Evolutionary conservation across 2,329 filamentous ascomycete species (phyloP), one percentile per base, ranked within the genome.

Genomic region (Trichophyton benhamiae): DNA sequence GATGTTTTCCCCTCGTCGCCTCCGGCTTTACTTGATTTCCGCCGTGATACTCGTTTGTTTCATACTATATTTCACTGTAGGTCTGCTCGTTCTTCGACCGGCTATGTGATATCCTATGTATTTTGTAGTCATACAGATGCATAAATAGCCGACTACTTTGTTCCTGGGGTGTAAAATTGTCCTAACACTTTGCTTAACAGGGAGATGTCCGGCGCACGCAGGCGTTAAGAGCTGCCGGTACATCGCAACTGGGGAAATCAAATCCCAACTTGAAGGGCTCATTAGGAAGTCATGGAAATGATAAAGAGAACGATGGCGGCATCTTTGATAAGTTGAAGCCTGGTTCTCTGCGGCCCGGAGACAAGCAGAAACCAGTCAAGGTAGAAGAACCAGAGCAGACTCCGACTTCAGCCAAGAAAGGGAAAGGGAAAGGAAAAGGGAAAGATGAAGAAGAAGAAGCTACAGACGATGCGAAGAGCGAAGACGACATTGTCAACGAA

Each of bases 61-160:
- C 53, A 76, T 87, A 60, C 78, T 95, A 67, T 90, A 92, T 77
- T 86, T 89, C 71, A 87, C 86, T 62, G 83, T 87, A 71, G 78
- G 79, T 63, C 77, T 79, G 58, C 63, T 57, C 55, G 25, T 22
- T 46, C 42, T 42, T 46, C 13, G 2, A 3, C 30, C 2, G 13
- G 8, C 33, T 9, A 38, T 48, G 20, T 13, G 5, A 46, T 30
- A n/a, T 58, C 30, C 15, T 38, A 38, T 38, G 33, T 13, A 3
- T 11, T 9, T 4, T 38, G 11, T 13, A 38, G 33, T 13, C 11
- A 38, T 38, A 38, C 33, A 9, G 8, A 38, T 38, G 9, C 33
- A 11, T 38, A 11, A 38, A 13, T 13, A 38, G 33, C 9, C 11
- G 1, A 9, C 33, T 3, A 38, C 3, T 4, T 13, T 38, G 33